These are phyloP conservation scores for Magnolia officinalis DNA, from an alignment of 164 flowering plant species.

Conservation along the genomic window DNA sequence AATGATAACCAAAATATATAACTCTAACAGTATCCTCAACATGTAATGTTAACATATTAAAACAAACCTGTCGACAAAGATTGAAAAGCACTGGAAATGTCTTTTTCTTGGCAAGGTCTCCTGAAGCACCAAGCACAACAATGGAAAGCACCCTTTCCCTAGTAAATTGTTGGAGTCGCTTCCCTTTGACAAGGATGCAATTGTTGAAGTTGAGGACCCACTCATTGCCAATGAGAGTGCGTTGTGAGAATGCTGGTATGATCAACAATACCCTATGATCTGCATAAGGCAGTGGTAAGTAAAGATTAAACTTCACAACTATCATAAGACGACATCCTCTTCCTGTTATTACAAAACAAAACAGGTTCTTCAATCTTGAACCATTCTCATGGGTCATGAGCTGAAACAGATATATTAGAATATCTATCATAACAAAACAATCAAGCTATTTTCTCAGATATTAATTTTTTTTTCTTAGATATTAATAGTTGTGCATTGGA, in stretches of 20 bases:
- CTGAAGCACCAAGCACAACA: constrained; percentile 95
- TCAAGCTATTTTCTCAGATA: too few species aligned
- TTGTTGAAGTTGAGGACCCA: neutral
- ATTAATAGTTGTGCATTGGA: too few species aligned
- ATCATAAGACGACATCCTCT: neutral
- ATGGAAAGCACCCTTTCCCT: constrained; percentile 82
- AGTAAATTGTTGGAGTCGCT: constrained; percentile 20
- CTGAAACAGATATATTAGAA: too few species aligned
- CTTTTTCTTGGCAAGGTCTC: constrained; percentile 99
- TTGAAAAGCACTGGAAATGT: constrained; percentile 96
- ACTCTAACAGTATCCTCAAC: neutral
- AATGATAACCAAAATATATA: neutral
- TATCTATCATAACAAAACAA: too few species aligned
- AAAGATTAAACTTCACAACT: neutral
- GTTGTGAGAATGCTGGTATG: neutral
- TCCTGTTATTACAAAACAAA: neutral
- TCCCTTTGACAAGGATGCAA: neutral
- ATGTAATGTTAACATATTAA: neutral
- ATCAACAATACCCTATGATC: neutral
- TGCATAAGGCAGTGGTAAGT: neutral
- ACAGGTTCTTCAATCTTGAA: neutral
- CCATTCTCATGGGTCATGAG: neutral
- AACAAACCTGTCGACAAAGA: constrained; percentile 74
- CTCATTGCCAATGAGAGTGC: neutral
- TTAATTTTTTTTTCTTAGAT: too few species aligned